A percentile compares a stretch with the other conserved stretches of the same genome.
phyloP scores from a whole-genome alignment of 441 rosid species.

The Adansonia gregorii region DNA sequence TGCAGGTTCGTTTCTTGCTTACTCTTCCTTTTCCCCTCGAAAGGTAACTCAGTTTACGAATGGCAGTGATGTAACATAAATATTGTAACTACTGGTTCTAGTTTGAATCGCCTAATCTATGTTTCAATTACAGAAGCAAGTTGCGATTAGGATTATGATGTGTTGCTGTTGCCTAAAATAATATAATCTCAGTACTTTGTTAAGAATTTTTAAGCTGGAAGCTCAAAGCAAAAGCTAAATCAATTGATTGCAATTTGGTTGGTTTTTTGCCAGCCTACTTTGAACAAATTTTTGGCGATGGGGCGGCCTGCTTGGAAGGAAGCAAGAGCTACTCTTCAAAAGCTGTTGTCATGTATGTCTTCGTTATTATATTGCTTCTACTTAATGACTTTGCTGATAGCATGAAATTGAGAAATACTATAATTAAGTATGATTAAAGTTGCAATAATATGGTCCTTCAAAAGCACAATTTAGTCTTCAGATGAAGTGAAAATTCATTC shows the following conservation, averaged over 20 bases:
- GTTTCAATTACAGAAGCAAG: not conserved
- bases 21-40: not conserved
- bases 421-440: not conserved
- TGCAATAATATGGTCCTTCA: not conserved
- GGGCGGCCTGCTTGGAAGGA: slow-evolving; percentile 96
- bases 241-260: slow-evolving; percentile 20
- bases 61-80: not conserved
- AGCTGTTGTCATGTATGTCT: slow-evolving; percentile 65
- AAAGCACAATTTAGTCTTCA: not conserved
- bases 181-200: not conserved
- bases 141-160: not conserved
- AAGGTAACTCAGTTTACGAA: not conserved
- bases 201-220: not conserved
- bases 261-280: slow-evolving; percentile 57
- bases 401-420: not conserved
- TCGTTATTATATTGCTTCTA: not conserved
- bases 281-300: slow-evolving; percentile 81
- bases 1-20: slow-evolving; percentile 52
- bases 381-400: not conserved
- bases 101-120: not conserved
- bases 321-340: slow-evolving; percentile 84
- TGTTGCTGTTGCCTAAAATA: not conserved
- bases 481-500: not conserved
- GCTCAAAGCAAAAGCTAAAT: not conserved
- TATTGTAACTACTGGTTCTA: not conserved